phyloP scores from a whole-genome alignment of 164 flowering plant species.

The Magnolia officinalis region DNA sequence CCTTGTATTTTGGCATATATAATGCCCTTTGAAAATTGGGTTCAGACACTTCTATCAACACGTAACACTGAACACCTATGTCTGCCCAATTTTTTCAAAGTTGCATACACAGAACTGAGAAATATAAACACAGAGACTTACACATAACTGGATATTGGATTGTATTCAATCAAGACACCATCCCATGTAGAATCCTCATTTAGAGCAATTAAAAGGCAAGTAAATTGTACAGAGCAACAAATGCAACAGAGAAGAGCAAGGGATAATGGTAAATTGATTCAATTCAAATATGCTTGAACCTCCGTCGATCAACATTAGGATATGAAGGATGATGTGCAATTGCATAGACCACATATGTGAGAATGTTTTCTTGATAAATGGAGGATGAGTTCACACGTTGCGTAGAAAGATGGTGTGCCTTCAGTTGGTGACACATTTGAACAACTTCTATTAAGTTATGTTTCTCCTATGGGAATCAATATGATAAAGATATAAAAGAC shows the following conservation, averaged over 20 bases:
- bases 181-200: too few relatives aligned
- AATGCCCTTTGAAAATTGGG: not conserved
- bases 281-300: conserved; percentile 44
- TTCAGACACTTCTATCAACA: too few relatives aligned
- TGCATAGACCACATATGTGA: conserved; percentile 73
- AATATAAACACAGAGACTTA: too few relatives aligned
- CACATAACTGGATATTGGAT: too few relatives aligned
- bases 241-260: not conserved
- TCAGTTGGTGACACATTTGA: conserved; percentile 66
- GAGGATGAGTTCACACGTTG: conserved; percentile 41
- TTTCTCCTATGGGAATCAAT: conserved; percentile 50
- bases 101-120: too few relatives aligned
- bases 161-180: too few relatives aligned
- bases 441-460: conserved; percentile 71
- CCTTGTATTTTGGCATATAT: too few relatives aligned
- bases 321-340: conserved; percentile 83
- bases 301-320: conserved; percentile 68
- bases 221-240: too few relatives aligned
- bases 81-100: too few relatives aligned
- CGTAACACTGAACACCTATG: too few relatives aligned
- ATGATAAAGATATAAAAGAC: conserved; percentile 2
- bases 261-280: conserved; percentile 75
- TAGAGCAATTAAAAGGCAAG: too few relatives aligned
- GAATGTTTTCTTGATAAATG: conserved; percentile 66
- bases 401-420: conserved; percentile 51